Conservation (phyloP, 2,329 filamentous ascomycete genomes). For the Fulvia fulva region DNA sequence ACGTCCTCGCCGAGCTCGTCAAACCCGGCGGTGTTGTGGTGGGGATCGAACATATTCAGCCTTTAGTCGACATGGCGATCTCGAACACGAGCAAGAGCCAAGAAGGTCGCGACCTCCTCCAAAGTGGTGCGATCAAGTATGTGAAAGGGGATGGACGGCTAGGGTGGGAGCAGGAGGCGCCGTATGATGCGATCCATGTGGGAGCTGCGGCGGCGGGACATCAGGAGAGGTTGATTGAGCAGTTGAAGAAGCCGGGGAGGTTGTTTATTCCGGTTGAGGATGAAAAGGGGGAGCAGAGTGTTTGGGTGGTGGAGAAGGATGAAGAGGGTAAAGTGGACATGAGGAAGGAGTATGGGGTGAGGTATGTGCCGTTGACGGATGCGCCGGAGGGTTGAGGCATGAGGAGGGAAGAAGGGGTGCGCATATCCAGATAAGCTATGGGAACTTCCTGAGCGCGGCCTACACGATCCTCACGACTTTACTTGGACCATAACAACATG, state of each 20-base stretch:
- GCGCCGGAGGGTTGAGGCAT: slow-evolving; percentile 39
- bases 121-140: slow-evolving; percentile 63
- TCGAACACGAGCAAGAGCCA: slow-evolving; percentile 44
- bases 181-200: slow-evolving; percentile 93
- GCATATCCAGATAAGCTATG: no score
- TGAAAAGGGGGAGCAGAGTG: slow-evolving; percentile 53
- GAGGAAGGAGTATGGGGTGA: slow-evolving; percentile 64
- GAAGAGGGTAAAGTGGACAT: slow-evolving; percentile 57
- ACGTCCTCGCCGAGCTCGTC: slow-evolving; percentile 77
- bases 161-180: slow-evolving; percentile 44
- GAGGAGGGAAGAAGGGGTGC: neutral
- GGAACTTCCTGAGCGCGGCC: no score
- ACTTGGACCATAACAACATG: no score
- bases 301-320: slow-evolving; percentile 73
- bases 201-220: slow-evolving; percentile 76
- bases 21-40: slow-evolving; percentile 45
- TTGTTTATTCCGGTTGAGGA: slow-evolving; percentile 76
- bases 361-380: slow-evolving; percentile 75
- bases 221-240: slow-evolving; percentile 68
- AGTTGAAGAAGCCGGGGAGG: slow-evolving; percentile 73
- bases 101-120: slow-evolving; percentile 54
- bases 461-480: no score
- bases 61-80: slow-evolving; percentile 40
- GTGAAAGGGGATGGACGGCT: slow-evolving; percentile 63
- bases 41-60: slow-evolving; percentile 49